These are phyloP conservation scores for Prunus kanzakura DNA, from an alignment of 306 rosid species.

Conservation along the genomic window DNA sequence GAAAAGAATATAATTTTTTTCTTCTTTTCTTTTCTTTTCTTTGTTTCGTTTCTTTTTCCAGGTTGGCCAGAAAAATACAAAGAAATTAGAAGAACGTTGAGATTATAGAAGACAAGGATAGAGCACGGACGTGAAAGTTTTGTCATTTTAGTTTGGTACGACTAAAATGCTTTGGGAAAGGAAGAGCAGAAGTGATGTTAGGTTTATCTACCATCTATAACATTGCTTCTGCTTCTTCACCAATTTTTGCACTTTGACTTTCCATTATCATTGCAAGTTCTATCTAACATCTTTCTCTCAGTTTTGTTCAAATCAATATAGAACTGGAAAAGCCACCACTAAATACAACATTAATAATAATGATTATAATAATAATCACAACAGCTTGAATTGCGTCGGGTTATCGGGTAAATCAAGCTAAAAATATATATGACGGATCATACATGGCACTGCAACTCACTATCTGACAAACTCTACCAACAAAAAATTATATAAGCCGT, in stretches of 20 bases:
- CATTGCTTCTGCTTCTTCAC: slow-evolving; percentile 43
- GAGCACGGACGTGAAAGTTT: slow-evolving; percentile 25
- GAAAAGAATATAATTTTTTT: neutral
- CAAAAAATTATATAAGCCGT: neutral
- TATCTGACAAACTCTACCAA: neutral
- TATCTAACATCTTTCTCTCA: too few species aligned
- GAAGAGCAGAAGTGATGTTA: slow-evolving; percentile 30
- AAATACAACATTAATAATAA: too few species aligned
- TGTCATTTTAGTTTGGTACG: slow-evolving; percentile 37
- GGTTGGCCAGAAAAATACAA: neutral
- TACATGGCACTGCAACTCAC: neutral
- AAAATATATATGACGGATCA: slow-evolving; percentile 14
- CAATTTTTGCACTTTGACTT: slow-evolving; percentile 44
- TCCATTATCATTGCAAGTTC: neutral
- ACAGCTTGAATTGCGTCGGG: slow-evolving; percentile 20
- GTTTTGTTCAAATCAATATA: too few species aligned
- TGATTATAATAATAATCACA: neutral
- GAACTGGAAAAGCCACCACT: neutral
- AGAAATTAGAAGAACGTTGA: neutral
- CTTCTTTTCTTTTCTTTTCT: neutral
- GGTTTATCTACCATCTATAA: slow-evolving; percentile 39
- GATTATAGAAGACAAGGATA: neutral
- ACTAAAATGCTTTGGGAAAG: slow-evolving; percentile 19
- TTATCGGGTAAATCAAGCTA: slow-evolving; percentile 13
- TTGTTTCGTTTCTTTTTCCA: neutral